Evolutionary conservation across 345 rosid genomes (phyloP), one percentile per base, ranked within the genome.

Genomic region (Capsella bursapastoris): DNA sequence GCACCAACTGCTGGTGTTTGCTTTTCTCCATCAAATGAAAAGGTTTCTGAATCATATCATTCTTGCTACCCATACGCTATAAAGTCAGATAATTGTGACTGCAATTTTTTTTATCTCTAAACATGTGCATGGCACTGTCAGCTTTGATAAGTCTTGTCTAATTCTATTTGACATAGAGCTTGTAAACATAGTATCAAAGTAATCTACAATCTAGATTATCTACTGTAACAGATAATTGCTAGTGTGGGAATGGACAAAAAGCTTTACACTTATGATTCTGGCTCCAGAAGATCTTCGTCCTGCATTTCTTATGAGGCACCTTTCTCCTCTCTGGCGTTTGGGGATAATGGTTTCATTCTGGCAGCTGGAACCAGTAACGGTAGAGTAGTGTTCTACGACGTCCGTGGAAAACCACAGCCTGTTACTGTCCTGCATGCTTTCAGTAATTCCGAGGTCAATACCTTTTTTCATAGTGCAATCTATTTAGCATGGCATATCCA

Each of bases 231-330:
- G 99, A 87, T 86, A 55, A 87, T 96, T 64, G 94, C 91, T 61
- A 96, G 96, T 68, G 90, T 96, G 80, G 99, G 99, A 64, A 80
- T 92, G 84, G 98, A 96, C 82, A 92, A 96, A 79, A 96, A 92
- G 83, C 79, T 96, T 50, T 92, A 96, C 76, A 90, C 90, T 45
- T 96, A 84, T 68, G 99, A 95, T 72, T 80, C 94, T 41, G 90
- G 96, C 75, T 92, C 96, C 68, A 85, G 88, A 82, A 88, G 90
- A 78, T 80, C 86, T 74, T 86, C 94, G 34, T 86, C 97, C 31
- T 86, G 77, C 82, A 85, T 85, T 57, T 61, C 96, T 56, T 85
- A 92, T 80, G 98, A 92, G 81, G 90, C 94, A 52, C 98, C 98
- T 62, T 96, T 96, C 80, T 90, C 99, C 75, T 96, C 99, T n/a